Evolutionary conservation across 2,329 filamentous ascomycete species (phyloP).

Genomic region (Zymoseptoria tritici): DNA sequence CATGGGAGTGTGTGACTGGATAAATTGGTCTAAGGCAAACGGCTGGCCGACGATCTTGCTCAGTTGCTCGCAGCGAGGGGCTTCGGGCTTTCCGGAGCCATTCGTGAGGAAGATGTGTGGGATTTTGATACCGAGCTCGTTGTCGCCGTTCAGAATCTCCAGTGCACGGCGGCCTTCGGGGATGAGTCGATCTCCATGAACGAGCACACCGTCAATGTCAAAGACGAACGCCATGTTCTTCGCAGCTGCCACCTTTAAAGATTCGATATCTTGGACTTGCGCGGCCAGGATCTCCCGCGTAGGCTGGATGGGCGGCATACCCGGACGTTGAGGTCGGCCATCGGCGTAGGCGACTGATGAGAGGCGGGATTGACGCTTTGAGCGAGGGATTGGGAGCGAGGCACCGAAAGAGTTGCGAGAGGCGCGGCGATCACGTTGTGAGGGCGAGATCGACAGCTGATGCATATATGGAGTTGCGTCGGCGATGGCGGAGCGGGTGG

Average conservation of each 20-base stretch:
- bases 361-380: slow-evolving; percentile 61
- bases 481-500: slow-evolving; percentile 59
- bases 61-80: slow-evolving; percentile 58
- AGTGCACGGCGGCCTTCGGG: slow-evolving; percentile 59
- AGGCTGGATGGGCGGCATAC: slow-evolving; percentile 52
- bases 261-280: slow-evolving; percentile 60
- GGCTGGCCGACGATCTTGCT: slow-evolving; percentile 58
- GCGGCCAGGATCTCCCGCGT: slow-evolving; percentile 62
- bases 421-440: slow-evolving; percentile 57
- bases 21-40: slow-evolving; percentile 65
- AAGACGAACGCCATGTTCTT: slow-evolving; percentile 81
- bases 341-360: slow-evolving; percentile 52
- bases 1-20: slow-evolving; percentile 72
- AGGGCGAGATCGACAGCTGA: slow-evolving; percentile 60
- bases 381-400: slow-evolving; percentile 63
- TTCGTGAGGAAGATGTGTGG: slow-evolving; percentile 69
- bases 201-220: slow-evolving; percentile 68
- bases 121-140: slow-evolving; percentile 72
- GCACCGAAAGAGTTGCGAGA: slow-evolving; percentile 72
- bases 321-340: slow-evolving; percentile 43
- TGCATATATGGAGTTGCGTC: slow-evolving; percentile 66
- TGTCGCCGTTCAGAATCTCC: slow-evolving; percentile 66
- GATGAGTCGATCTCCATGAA: slow-evolving; percentile 64
- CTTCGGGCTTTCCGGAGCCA: slow-evolving; percentile 64
- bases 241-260: slow-evolving; percentile 58